Conservation (phyloP, 2,329 filamentous ascomycete genomes). For the Fusarium dlaminii region DNA sequence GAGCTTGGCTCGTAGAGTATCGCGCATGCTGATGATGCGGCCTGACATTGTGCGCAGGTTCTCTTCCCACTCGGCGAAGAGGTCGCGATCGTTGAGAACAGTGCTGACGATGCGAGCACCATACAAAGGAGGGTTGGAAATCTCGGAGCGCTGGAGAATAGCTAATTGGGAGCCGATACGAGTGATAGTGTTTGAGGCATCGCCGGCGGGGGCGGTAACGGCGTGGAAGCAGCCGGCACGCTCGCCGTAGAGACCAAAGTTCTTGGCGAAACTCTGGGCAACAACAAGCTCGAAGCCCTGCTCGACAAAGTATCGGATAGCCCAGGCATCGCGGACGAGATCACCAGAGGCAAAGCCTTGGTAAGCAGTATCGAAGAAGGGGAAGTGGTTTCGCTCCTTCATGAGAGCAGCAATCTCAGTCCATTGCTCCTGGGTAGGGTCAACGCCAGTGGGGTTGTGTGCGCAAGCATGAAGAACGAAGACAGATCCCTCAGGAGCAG, state of each 20-base stretch:
- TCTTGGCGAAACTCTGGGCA: conserved; percentile 96
- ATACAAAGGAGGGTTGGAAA: conserved; percentile 95
- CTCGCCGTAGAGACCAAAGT: conserved; percentile 97
- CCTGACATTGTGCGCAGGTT: conserved; percentile 95
- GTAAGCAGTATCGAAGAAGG: conserved; percentile 98
- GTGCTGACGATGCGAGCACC: conserved; percentile 88
- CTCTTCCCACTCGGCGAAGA: conserved; percentile 92
- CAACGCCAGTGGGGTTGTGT: conserved; percentile 97
- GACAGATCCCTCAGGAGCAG: conserved; percentile 81
- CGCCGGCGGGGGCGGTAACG: conserved; percentile 76
- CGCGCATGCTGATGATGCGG: conserved; percentile 92
- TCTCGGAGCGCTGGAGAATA: conserved; percentile 95
- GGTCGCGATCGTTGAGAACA: conserved; percentile 81
- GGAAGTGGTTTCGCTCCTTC: conserved; percentile 83
- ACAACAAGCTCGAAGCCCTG: conserved; percentile 90
- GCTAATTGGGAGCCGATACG: conserved; percentile 88
- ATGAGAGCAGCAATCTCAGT: conserved; percentile 84
- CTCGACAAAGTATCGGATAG: conserved; percentile 93
- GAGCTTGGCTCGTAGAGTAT: conserved; percentile 78
- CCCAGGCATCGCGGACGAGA: conserved; percentile 83
- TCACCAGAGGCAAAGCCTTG: conserved; percentile 97
- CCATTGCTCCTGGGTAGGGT: conserved; percentile 95
- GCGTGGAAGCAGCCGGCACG: conserved; percentile 97
- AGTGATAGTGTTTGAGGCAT: conserved; percentile 67
- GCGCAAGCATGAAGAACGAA: conserved; percentile 95